Evolutionary conservation across 2,329 filamentous ascomycete species (phyloP).

Genomic region (Colletotrichum orchidophilum): DNA sequence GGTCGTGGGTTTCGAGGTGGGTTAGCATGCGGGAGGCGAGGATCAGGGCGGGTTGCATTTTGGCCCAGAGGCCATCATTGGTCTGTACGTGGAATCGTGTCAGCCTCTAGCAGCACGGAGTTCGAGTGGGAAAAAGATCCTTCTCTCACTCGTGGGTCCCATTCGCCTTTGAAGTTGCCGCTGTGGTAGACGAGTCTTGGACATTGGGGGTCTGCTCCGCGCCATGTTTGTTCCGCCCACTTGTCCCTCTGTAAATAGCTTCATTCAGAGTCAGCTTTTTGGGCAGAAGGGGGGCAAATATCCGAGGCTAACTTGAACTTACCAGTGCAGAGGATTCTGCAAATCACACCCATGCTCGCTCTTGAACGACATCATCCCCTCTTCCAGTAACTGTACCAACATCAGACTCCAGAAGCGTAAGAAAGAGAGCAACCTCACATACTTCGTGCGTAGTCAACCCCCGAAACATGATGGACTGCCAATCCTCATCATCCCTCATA

Average conservation of each 20-base stretch:
- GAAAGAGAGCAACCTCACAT: not conserved
- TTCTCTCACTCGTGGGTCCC: constrained; percentile 37
- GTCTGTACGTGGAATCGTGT: constrained; percentile 34
- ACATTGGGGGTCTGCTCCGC: not conserved
- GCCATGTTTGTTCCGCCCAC: constrained; percentile 13
- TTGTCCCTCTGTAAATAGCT: constrained; percentile 15
- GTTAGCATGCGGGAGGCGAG: constrained; percentile 39
- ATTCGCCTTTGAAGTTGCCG: constrained; percentile 37
- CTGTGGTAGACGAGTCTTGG: constrained; percentile 36
- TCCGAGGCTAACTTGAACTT: not conserved
- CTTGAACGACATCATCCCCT: constrained; percentile 37
- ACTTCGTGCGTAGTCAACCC: constrained; percentile 45
- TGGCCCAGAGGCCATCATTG: constrained; percentile 40
- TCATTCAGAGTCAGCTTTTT: not conserved
- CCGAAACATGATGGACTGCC: constrained; percentile 42
- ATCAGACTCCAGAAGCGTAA: too few relatives aligned
- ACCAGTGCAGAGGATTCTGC: constrained; percentile 39
- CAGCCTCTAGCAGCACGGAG: not conserved
- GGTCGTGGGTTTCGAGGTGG: constrained; percentile 26
- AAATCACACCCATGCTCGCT: constrained; percentile 24
- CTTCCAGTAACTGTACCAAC: constrained; percentile 37
- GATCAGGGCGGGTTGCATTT: constrained; percentile 41
- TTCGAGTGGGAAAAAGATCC: too few relatives aligned
- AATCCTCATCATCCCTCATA: constrained; percentile 42
- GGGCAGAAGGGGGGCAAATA: not conserved